Evolutionary conservation across 2,329 filamentous ascomycete species (phyloP).

Genomic region (Nothomitra cinnamomea): DNA sequence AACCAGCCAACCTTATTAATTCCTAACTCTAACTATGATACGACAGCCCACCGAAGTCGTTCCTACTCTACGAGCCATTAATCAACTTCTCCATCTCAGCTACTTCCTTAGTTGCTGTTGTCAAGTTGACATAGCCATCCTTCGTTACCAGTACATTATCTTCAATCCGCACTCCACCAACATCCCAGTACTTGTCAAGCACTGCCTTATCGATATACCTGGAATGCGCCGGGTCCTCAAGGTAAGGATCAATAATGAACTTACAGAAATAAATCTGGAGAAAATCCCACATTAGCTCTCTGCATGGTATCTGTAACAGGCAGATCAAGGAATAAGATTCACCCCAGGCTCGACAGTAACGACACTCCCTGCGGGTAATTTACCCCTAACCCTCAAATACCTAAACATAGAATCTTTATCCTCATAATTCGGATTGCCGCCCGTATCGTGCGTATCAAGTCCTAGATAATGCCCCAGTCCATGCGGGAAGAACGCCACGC

Average conservation of each 20-base stretch:
- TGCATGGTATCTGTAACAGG: too few relatives aligned
- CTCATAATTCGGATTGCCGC: slow-evolving; percentile 57
- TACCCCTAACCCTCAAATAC: slow-evolving; percentile 66
- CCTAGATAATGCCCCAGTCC: slow-evolving; percentile 82
- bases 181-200: slow-evolving; percentile 65
- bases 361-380: slow-evolving; percentile 60
- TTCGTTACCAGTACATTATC: slow-evolving; percentile 68
- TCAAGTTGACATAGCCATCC: slow-evolving; percentile 68
- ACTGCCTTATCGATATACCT: slow-evolving; percentile 62
- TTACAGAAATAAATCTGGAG: slow-evolving; percentile 69
- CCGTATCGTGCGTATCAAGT: slow-evolving; percentile 82
- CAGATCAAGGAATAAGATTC: slow-evolving; percentile 24
- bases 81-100: slow-evolving; percentile 50
- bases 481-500: slow-evolving; percentile 80
- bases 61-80: slow-evolving; percentile 22
- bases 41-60: too few relatives aligned
- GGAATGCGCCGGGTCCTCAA: slow-evolving; percentile 52
- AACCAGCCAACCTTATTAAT: too few relatives aligned
- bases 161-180: slow-evolving; percentile 47
- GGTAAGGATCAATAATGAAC: slow-evolving; percentile 71
- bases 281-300: not conserved
- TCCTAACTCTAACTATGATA: too few relatives aligned
- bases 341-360: slow-evolving; percentile 91
- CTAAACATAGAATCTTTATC: slow-evolving; percentile 75
- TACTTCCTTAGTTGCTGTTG: slow-evolving; percentile 55